Conservation (phyloP, 73 alveolate species). For the Effrenium voratum region DNA sequence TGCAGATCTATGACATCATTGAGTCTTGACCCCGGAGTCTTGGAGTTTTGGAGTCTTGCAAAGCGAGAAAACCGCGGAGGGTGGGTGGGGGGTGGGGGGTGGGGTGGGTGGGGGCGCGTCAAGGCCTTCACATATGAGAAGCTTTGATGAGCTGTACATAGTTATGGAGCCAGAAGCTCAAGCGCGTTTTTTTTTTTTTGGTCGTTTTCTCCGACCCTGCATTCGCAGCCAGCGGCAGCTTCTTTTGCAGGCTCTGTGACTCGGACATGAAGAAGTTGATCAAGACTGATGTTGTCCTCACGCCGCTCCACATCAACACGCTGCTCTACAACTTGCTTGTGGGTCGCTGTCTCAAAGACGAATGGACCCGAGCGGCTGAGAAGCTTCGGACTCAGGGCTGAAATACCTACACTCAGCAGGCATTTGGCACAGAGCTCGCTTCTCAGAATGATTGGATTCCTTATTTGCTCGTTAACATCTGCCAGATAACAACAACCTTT, state of each 20-base stretch:
- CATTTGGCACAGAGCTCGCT: constrained; percentile 85
- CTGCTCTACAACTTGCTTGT: constrained; percentile 92
- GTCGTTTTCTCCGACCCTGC: background rate
- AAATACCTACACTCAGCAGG: constrained; percentile 92
- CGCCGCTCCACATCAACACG: constrained; percentile 91
- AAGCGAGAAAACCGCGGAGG: background rate
- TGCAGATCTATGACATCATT: constrained; percentile 89
- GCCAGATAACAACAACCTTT: background rate
- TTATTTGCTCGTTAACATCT: background rate
- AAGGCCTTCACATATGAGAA: constrained; percentile 90
- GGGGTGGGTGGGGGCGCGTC: too few species aligned
- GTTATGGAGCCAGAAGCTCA: constrained; percentile 95
- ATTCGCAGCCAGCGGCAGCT: background rate
- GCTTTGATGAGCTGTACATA: constrained; percentile 95
- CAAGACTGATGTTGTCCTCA: constrained; percentile 90
- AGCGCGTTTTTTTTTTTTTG: background rate
- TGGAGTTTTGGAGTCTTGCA: background rate
- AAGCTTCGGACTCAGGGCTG: background rate
- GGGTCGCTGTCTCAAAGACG: background rate
- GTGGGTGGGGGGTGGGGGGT: background rate
- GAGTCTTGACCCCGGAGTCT: background rate
- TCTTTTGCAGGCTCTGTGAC: constrained; percentile 89
- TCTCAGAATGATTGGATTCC: background rate
- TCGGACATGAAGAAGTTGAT: constrained; percentile 96
- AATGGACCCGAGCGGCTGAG: background rate